Base-by-base conservation (phyloP, 176 grass and related monocot genomes). In the Miscanthus lutarioriparius region DNA sequence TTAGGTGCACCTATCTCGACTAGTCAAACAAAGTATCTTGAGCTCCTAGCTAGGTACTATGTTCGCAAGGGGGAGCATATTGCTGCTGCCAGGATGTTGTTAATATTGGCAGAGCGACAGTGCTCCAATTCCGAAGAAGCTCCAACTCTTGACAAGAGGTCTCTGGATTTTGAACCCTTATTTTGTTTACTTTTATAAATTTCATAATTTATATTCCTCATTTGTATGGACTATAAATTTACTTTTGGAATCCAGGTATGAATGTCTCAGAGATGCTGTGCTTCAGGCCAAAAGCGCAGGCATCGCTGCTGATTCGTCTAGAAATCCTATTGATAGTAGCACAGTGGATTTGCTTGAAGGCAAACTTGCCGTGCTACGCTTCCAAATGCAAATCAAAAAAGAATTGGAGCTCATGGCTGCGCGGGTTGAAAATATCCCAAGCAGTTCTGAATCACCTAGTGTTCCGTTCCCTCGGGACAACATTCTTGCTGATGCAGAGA, bases 371-470 rank as follows among this genome's bases (percentile, higher is more conserved):
- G 89, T 98, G 36, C 86, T 98, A 83, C 93, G 86, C 38, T 94
- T 98, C 80, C 96, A 98, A 88, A 98, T 98, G 82, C 89, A 89
- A 93, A 94, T 98, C 64, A 95, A 92, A 87, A 85, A 95, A 54
- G 89, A 93, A 27, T 71, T 98, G 43, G 93, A 95, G 81, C 91
- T 69, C 64, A 74, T 98, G 74, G 83, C 83, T 47, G 88, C 85
- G 27, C 78, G 73, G 16, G 56, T 77, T 62, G 87, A 86, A 84
- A 79, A 64, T 83, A 26, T 81, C 22, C 69, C 83, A 35, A 81
- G 56, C 72, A 89, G 74, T 86, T 88, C 63, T 59, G 91, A 87
- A 74, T 80, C 78, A 85, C 67, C 75, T 75, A 88, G 64, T 79
- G 92, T 90, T 27, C 75, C 87, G 30, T 94, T 79, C 64, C 85